Evolutionary conservation across 2,329 filamentous ascomycete species (phyloP).

Genomic region (Aureobasidium melanogenum): DNA sequence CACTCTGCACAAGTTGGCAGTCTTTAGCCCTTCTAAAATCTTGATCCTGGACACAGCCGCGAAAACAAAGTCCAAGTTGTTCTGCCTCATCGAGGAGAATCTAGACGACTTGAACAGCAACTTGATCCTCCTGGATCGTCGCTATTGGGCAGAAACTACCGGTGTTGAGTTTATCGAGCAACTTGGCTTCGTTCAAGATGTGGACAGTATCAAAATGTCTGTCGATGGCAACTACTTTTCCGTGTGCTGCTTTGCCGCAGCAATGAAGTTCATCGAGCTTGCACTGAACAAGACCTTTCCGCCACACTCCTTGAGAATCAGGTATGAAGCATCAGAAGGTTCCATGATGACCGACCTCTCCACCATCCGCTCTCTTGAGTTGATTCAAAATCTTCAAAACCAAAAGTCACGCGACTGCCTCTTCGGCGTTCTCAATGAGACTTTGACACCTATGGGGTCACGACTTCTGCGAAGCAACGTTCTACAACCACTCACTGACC

Average conservation of each 20-base stretch:
- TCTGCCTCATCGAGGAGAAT: slow-evolving; percentile 64
- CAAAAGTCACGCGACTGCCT: slow-evolving; percentile 72
- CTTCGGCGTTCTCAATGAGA: slow-evolving; percentile 78
- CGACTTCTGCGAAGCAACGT: slow-evolving; percentile 78
- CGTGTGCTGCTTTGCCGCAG: slow-evolving; percentile 74
- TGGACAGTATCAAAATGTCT: slow-evolving; percentile 71
- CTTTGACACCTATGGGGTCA: slow-evolving; percentile 78
- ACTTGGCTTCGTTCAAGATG: slow-evolving; percentile 70
- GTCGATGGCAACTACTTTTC: slow-evolving; percentile 79
- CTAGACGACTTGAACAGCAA: slow-evolving; percentile 49
- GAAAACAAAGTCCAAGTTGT: slow-evolving; percentile 63
- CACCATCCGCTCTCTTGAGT: slow-evolving; percentile 76
- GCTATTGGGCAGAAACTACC: slow-evolving; percentile 71
- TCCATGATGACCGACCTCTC: slow-evolving; percentile 94
- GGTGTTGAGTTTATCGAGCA: slow-evolving; percentile 71
- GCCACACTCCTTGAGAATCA: slow-evolving; percentile 73
- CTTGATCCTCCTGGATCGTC: slow-evolving; percentile 60
- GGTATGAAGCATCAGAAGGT: slow-evolving; percentile 79
- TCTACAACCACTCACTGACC: slow-evolving; percentile 74
- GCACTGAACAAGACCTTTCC: slow-evolving; percentile 60
- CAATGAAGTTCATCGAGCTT: slow-evolving; percentile 69
- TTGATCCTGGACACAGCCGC: slow-evolving; percentile 67
- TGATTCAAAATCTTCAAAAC: slow-evolving; percentile 78
- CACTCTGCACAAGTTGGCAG: slow-evolving; percentile 76
- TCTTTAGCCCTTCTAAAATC: slow-evolving; percentile 72